Evolutionary conservation across 306 rosid genomes (phyloP), one percentile per base, ranked within the genome.

Genomic region (Citrullus amarus): DNA sequence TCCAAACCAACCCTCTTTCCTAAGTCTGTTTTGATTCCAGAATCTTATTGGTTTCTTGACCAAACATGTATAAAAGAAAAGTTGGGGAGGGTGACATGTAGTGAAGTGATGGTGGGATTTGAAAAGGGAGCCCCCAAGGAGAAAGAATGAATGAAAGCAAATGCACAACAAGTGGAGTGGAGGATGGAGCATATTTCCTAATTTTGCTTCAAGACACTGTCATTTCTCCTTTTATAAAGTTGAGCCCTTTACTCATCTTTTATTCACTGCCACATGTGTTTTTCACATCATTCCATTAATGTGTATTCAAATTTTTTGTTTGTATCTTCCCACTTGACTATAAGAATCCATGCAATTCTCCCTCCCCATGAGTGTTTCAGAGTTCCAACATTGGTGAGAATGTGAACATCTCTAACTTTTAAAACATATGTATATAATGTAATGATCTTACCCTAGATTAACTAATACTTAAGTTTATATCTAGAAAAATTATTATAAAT

Each of bases 141-240:
- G 17, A 59, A 12, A 59, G 17, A 28, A 48, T 13, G 17, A 48
- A 48, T 12, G 16, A 59, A 25, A 54, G 63, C 63, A 58, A 20
- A 58, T 58, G 63, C 54, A 48, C 34, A 25, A 62, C 46, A 8
- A n/a, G 15, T 18, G 50, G 50, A 13, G 3, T 38, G 28, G 72
- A 66, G 50, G n/a, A 53, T 53, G 20, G 28, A 66, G 73, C 50
- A 66, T 66, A 66, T 66, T 66, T 38, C 73, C 73, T 39, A 39
- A 8, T 66, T 66, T 39, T 66, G 73, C 73, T 66, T 38, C 51
- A 39, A 66, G 39, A 66, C 51, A 66, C 15, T 39, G 30, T 39
- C 73, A 36, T 18, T 39, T 66, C 73, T 39, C 51, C 73, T 66
- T 66, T 66, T 66, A 66, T 66, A 66, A 66, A 66, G 73, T n/a